Conservation (phyloP, 495 filamentous ascomycete genomes). For the Xylaria nigripes region DNA sequence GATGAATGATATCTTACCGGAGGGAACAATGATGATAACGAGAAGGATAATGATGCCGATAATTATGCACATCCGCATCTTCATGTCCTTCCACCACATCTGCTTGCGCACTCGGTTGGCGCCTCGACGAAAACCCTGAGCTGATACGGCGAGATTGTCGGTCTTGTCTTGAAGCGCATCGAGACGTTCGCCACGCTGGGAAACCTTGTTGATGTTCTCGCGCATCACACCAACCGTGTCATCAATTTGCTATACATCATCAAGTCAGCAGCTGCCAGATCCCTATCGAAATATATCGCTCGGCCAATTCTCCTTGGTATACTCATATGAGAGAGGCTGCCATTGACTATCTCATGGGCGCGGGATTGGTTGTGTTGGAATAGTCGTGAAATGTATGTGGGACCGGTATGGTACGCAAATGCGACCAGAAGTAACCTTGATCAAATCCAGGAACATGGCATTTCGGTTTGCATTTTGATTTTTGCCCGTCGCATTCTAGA, state of each 20-base stretch:
- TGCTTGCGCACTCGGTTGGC: constrained; percentile 93
- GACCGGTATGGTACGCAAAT: not conserved
- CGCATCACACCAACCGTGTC: constrained; percentile 87
- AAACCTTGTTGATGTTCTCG: constrained; percentile 89
- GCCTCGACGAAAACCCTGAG: constrained; percentile 88
- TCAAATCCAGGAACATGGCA: not conserved
- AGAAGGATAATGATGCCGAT: constrained; percentile 81
- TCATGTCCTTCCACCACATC: constrained; percentile 89
- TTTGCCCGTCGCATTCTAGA: not conserved
- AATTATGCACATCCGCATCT: constrained; percentile 96
- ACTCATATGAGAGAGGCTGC: not conserved
- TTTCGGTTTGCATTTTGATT: not conserved
- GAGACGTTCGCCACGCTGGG: constrained; percentile 82
- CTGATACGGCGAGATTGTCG: constrained; percentile 80
- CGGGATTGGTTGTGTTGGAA: not conserved
- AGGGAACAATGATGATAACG: constrained; percentile 83
- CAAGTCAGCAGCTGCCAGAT: constrained; percentile 19
- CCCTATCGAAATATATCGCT: not conserved
- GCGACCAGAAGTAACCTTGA: not conserved
- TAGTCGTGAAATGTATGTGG: not conserved
- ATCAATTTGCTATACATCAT: constrained; percentile 74
- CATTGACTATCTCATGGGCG: not conserved
- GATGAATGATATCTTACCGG: constrained; percentile 48
- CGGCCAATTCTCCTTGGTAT: not conserved
- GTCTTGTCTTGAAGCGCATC: constrained; percentile 93